phyloP scores from a whole-genome alignment of 345 rosid species.

The Populus ilicifolia region DNA sequence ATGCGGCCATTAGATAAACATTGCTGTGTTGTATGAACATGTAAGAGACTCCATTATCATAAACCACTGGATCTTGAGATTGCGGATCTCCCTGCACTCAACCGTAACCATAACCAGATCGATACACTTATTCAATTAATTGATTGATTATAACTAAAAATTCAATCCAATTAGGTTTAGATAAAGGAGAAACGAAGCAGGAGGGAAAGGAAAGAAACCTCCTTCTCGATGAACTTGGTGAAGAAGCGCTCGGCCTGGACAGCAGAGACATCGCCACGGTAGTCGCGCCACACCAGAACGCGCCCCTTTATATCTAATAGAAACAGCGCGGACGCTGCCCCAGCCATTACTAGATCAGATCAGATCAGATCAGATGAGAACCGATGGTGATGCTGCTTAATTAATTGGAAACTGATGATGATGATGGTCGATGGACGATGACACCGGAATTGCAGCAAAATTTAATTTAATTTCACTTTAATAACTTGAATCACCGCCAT shows the following conservation, averaged over 20 bases:
- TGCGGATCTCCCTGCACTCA: slow-evolving; percentile 85
- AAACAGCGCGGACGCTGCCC: slow-evolving; percentile 93
- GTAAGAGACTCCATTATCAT: slow-evolving; percentile 87
- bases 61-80: slow-evolving; percentile 95
- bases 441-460: background rate
- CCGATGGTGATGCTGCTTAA: background rate
- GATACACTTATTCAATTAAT: background rate
- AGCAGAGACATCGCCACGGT: slow-evolving; percentile 88
- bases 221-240: slow-evolving; percentile 92
- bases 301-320: slow-evolving; percentile 89
- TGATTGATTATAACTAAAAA: background rate
- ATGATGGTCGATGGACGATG: background rate
- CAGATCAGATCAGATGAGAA: background rate
- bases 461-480: background rate
- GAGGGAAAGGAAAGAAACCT: slow-evolving; percentile 36
- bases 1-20: slow-evolving; percentile 81
- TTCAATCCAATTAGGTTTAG: background rate
- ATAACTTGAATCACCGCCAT: background rate
- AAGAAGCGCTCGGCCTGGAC: slow-evolving; percentile 87
- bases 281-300: slow-evolving; percentile 95
- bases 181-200: background rate
- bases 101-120: background rate
- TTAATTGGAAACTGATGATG: background rate
- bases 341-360: slow-evolving; percentile 49
- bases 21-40: slow-evolving; percentile 94